Evolutionary conservation across 177 flowering plant genomes (phyloP), one percentile per base, ranked within the genome.

Genomic region (Vitis hybrid): DNA sequence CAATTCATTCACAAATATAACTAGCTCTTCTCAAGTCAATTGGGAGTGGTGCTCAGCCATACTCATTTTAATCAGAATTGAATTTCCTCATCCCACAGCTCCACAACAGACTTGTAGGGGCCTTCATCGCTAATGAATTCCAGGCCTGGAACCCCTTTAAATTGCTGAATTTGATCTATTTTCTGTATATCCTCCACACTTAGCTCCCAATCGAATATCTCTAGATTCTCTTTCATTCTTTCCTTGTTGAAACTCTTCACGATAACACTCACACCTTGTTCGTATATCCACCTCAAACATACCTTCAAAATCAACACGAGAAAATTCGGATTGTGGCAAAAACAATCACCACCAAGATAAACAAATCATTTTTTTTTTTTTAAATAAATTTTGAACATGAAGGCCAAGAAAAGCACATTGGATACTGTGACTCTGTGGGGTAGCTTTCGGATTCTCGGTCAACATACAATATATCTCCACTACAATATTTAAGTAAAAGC

Each of bases 241-340:
- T 67, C 69, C 29, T 73, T 57, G 63, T 70, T 69, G 62, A 77
- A 77, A 50, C 80, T 77, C 63, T 73, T 73, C 15, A 71, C 71
- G 2, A 73, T 49, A 15, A 73, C 22, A 14, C 66, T 52, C 53
- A 57, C 76, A 2, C 80, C 80, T 67, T 63, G 74, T 61, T 70
- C 59, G 29, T 70, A 50, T 48, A 70, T 31, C 80, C 80, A 77
- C 49, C 74, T 73, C 63, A 77, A 45, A 2, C 59, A 48, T 59
- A 76, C 55, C 75, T 76, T 60, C 59, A 52, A 6, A 22, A 22
- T 22, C 26, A 22, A 22, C 3, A 22, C 2, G 26, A 22, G 26
- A 22, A 22, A 22, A 22, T 22, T 22, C 26, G 26, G 26, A 22
- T 22, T 22, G 26, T 22, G 26, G 26, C 0, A 22, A 22, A 22